Percentiles rank a stretch among this genome's conserved stretches.
Conservation (phyloP, 495 filamentous ascomycete genomes). For the Annulohypoxylon bovei region DNA sequence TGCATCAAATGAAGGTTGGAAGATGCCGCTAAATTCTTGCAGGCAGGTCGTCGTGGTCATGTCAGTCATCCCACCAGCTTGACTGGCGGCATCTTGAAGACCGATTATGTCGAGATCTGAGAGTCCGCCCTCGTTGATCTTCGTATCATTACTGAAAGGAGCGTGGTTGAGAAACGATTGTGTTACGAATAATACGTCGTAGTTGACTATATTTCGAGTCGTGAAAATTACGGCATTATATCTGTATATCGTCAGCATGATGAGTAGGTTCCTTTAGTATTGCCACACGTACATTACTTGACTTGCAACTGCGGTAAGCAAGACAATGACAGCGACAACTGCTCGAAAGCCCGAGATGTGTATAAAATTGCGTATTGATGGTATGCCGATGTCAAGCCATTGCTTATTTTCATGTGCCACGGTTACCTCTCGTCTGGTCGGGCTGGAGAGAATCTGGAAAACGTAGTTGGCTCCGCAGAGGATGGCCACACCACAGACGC, state of each 20-base stretch:
- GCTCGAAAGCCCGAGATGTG: constrained; percentile 52
- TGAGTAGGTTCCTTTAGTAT: neutral
- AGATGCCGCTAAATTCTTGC: constrained; percentile 39
- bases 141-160: constrained; percentile 48
- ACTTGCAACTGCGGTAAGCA: constrained; percentile 49
- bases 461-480: constrained; percentile 58
- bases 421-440: constrained; percentile 61
- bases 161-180: constrained; percentile 51
- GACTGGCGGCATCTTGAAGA: constrained; percentile 47
- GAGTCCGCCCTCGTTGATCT: constrained; percentile 46
- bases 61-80: constrained; percentile 25
- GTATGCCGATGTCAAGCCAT: constrained; percentile 67
- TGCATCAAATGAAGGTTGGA: constrained; percentile 45
- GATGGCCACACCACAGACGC: constrained; percentile 49
- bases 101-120: constrained; percentile 46
- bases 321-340: constrained; percentile 50
- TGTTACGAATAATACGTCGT: constrained; percentile 52
- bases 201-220: constrained; percentile 46
- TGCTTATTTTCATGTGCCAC: constrained; percentile 54
- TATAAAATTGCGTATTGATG: constrained; percentile 59
- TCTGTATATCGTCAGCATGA: constrained; percentile 42
- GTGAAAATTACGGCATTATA: constrained; percentile 60
- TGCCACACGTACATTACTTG: constrained; percentile 54
- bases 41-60: constrained; percentile 26
- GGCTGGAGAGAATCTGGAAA: constrained; percentile 63